A percentile compares a stretch with the other conserved stretches of the same genome.
Evolutionary conservation across 1,284 basidiomycete genomes (phyloP).

Genomic region (Pyrrhoderma noxium): DNA sequence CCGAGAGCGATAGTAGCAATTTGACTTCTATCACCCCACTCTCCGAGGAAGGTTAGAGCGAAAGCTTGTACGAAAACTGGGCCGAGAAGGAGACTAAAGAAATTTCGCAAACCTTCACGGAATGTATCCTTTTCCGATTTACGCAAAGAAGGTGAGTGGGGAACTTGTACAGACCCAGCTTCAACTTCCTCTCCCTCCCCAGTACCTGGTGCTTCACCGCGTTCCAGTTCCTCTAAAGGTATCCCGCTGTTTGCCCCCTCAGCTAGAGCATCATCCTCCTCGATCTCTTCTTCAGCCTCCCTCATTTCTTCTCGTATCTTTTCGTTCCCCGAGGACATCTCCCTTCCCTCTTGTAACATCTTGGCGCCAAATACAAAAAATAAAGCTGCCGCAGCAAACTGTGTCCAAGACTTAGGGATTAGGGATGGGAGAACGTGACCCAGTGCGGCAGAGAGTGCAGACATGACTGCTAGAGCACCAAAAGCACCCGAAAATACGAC

Average conservation of each 20-base stretch:
- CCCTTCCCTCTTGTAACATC: conserved; percentile 75
- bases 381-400: conserved; percentile 68
- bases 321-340: conserved; percentile 69
- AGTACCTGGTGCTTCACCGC: conserved; percentile 43
- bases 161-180: not conserved
- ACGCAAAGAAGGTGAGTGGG: not conserved
- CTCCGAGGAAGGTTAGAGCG: conserved; percentile 91
- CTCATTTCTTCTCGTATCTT: conserved; percentile 90
- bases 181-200: no score
- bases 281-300: conserved; percentile 86
- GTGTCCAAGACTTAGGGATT: conserved; percentile 76
- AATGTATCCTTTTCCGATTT: conserved; percentile 23
- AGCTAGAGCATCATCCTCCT: conserved; percentile 52
- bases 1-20: conserved; percentile 96
- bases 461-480: conserved; percentile 87
- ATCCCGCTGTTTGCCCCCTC: conserved; percentile 38
- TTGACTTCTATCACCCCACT: conserved; percentile 98
- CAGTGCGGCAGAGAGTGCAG: conserved; percentile 80
- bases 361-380: conserved; percentile 85
- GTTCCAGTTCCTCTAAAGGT: conserved; percentile 59
- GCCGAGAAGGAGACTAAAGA: conserved; percentile 76
- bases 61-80: conserved; percentile 97
- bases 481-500: conserved; percentile 90
- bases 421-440: conserved; percentile 81
- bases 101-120: conserved; percentile 69